Conservation (phyloP, 129 eudicot species). For the Flaveria robusta region DNA sequence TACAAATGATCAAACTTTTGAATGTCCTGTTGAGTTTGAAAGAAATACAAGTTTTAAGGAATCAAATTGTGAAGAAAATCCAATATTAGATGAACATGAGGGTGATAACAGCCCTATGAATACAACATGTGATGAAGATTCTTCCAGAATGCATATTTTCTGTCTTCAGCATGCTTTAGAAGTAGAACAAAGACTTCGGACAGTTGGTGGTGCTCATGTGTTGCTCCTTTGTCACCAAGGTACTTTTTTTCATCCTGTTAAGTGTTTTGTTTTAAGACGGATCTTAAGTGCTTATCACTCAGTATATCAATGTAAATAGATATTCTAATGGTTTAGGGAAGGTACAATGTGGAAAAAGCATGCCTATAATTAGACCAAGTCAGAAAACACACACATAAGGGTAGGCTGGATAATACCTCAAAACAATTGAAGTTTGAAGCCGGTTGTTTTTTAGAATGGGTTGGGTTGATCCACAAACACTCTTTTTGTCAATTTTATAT, state of each 20-base stretch:
- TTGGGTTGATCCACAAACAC: background rate
- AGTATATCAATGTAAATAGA: background rate
- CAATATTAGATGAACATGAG: constrained; percentile 24
- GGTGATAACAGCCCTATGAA: constrained; percentile 25
- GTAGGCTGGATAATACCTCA: background rate
- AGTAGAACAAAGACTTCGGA: constrained; percentile 70
- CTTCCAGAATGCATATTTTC: constrained; percentile 88
- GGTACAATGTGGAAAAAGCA: background rate
- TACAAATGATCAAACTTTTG: constrained; percentile 30
- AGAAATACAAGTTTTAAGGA: constrained; percentile 31
- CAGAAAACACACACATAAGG: background rate
- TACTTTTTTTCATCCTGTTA: constrained; percentile 23
- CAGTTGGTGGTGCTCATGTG: constrained; percentile 79
- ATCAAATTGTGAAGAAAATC: constrained; percentile 33
- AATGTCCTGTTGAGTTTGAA: constrained; percentile 46
- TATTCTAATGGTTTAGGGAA: constrained; percentile 16
- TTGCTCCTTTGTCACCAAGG: constrained; percentile 97
- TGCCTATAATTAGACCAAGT: background rate
- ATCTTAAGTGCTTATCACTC: background rate
- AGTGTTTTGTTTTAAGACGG: background rate
- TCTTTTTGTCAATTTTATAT: background rate
- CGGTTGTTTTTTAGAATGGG: background rate
- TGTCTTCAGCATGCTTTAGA: constrained; percentile 91
- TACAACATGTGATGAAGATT: constrained; percentile 69
- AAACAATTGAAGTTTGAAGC: background rate